Percentiles rank a stretch among this genome's conserved stretches.
Evolutionary conservation across 129 eudicot species (phyloP).

Genomic region (Oenanthe sinensis): DNA sequence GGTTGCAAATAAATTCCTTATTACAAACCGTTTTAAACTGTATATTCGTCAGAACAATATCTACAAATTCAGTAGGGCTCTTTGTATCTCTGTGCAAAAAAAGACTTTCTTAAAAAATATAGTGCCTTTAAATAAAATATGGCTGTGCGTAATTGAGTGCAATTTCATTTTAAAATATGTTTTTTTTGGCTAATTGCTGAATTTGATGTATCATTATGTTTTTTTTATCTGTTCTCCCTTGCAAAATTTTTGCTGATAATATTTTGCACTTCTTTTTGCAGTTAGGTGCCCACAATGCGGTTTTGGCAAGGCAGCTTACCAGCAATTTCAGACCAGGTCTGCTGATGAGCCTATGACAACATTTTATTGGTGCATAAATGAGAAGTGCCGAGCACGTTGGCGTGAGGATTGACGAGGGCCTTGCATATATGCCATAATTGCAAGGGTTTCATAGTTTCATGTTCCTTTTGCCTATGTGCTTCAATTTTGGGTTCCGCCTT

Average conservation of each 20-base stretch:
- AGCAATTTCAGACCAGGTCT: conserved; percentile 69
- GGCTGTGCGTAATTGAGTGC: background rate
- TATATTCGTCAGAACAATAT: background rate
- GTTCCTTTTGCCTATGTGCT: background rate
- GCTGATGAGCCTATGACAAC: conserved; percentile 82
- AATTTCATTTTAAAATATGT: background rate
- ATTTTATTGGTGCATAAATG: conserved; percentile 50
- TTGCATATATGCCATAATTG: background rate
- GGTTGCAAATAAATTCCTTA: background rate
- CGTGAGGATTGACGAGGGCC: conserved; percentile 37
- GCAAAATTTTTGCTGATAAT: background rate
- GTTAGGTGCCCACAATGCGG: conserved; percentile 58
- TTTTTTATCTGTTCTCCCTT: background rate
- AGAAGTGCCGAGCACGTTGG: conserved; percentile 46
- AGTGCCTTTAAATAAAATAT: background rate
- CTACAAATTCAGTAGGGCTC: background rate
- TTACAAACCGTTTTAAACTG: too few species aligned
- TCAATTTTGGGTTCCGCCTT: background rate
- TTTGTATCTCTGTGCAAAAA: background rate
- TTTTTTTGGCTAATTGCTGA: background rate
- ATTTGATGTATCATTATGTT: too few species aligned
- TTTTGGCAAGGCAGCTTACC: conserved; percentile 38
- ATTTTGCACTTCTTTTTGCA: conserved; percentile 20
- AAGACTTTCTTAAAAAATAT: background rate
- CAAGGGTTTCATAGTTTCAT: background rate